A percentile compares a stretch with the other conserved stretches of the same genome.
These are phyloP conservation scores for Bipolaris victoriae DNA, from an alignment of 2,329 filamentous ascomycete species.

Conservation along the genomic window DNA sequence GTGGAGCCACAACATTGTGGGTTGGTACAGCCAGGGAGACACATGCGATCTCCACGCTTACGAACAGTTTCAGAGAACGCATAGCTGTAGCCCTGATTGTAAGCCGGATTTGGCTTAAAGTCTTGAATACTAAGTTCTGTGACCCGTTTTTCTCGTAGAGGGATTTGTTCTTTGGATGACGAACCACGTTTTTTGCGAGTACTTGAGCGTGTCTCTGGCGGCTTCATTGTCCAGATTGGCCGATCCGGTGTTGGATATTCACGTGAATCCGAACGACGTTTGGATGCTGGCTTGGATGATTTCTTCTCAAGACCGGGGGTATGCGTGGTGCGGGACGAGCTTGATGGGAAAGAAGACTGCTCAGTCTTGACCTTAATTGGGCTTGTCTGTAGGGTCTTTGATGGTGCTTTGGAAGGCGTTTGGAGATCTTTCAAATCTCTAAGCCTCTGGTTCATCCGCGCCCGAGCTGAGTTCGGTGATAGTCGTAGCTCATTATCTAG, in stretches of 20 bases:
- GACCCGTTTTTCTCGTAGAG: constrained; percentile 62
- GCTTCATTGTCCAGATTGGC: constrained; percentile 33
- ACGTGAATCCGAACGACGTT: constrained; percentile 10
- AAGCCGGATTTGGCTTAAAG: constrained; percentile 80
- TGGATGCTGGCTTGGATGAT: constrained; percentile 4
- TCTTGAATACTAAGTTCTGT: constrained; percentile 68
- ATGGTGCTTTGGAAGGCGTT: constrained; percentile 19
- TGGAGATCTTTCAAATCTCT: constrained; percentile 18
- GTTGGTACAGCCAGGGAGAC: constrained; percentile 75
- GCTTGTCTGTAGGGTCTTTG: constrained; percentile 16
- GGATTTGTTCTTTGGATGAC: constrained; percentile 13
- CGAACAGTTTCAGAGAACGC: constrained; percentile 79
- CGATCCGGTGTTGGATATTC: constrained; percentile 23
- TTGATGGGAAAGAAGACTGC: constrained; percentile 19
- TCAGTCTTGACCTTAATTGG: constrained; percentile 24
- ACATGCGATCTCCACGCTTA: constrained; percentile 70
- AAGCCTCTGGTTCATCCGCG: constrained; percentile 33
- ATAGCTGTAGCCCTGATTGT: constrained; percentile 73
- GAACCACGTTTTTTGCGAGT: constrained; percentile 12
- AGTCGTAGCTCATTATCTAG: constrained; percentile 22
- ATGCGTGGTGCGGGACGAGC: constrained; percentile 8
- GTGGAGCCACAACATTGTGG: constrained; percentile 76
- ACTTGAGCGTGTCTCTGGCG: constrained; percentile 18
- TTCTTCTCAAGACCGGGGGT: constrained; percentile 9
- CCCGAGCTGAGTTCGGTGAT: constrained; percentile 32